These are phyloP conservation scores for Leccinum subgranulosum DNA, from an alignment of 768 basidiomycete genomes.

Conservation along the genomic window DNA sequence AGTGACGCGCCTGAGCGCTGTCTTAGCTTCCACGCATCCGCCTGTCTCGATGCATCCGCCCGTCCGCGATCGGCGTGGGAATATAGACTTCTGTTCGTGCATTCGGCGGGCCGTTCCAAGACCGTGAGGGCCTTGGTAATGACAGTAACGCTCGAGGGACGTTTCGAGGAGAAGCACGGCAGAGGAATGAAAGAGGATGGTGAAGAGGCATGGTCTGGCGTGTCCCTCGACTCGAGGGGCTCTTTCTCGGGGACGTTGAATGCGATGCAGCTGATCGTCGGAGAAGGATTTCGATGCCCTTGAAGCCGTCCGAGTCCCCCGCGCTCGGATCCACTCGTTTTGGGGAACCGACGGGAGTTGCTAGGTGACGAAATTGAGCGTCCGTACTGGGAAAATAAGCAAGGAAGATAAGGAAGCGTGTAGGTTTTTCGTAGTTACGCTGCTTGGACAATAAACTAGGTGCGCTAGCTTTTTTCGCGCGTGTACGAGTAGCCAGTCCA, in stretches of 20 bases:
- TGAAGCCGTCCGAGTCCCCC: not conserved
- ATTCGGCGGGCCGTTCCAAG: not conserved
- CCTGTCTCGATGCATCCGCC: not conserved
- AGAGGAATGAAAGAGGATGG: not conserved
- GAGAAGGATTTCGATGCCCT: conserved; percentile 1
- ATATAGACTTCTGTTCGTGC: conserved; percentile 2
- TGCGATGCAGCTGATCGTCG: conserved; percentile 5
- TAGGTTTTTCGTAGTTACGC: not conserved
- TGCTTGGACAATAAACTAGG: not conserved
- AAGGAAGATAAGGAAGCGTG: not conserved
- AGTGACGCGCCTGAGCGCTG: not conserved
- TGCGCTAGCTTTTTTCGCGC: not conserved
- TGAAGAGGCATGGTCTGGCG: not conserved
- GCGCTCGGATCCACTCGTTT: too few relatives aligned
- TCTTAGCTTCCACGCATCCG: not conserved
- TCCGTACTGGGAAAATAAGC: not conserved
- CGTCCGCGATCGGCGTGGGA: conserved; percentile 2
- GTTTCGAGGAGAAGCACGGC: not conserved
- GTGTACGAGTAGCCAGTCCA: not conserved
- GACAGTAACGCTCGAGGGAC: conserved; percentile 7
- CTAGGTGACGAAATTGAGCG: not conserved
- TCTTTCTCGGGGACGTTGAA: not conserved
- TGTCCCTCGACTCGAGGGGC: not conserved
- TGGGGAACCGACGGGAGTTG: not conserved
- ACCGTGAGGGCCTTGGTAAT: conserved; percentile 3